These are phyloP conservation scores for Ogataea chonburiensis DNA, from an alignment of 805 yeast species.

Conservation along the genomic window DNA sequence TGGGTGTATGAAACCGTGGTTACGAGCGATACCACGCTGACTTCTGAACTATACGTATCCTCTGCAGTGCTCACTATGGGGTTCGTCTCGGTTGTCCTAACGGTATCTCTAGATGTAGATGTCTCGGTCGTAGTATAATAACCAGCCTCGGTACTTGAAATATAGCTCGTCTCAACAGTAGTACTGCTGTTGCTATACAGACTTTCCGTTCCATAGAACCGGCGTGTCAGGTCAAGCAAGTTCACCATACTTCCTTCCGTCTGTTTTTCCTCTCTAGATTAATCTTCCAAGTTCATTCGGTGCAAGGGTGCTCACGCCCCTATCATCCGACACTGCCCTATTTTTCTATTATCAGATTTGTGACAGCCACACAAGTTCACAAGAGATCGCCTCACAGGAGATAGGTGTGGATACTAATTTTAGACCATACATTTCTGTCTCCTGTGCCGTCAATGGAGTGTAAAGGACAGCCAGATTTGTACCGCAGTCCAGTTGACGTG, in stretches of 20 bases:
- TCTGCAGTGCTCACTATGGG: slow-evolving; percentile 1
- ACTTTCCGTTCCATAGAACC: no score
- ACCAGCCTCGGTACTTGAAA: no score
- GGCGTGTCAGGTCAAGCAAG: slow-evolving; percentile 12
- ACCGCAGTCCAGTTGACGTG: slow-evolving; percentile 6
- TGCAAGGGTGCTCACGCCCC: slow-evolving; percentile 1
- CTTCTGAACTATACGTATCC: neutral
- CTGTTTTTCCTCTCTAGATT: neutral
- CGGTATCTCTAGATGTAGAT: no score
- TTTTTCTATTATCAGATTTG: slow-evolving; percentile 2
- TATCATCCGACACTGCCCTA: slow-evolving; percentile 1
- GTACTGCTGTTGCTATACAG: slow-evolving; percentile 15
- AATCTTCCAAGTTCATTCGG: neutral
- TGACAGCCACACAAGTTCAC: slow-evolving; percentile 5
- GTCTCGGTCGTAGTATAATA: no score
- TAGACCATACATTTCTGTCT: slow-evolving; percentile 1
- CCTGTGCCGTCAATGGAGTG: neutral
- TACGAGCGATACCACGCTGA: neutral
- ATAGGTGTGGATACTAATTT: slow-evolving; percentile 1
- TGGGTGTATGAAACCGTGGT: slow-evolving; percentile 30
- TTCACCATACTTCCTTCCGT: no score
- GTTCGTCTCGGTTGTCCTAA: slow-evolving; percentile 1
- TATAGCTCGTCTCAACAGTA: neutral
- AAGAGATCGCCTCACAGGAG: neutral
- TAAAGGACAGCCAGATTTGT: slow-evolving; percentile 1